Evolutionary conservation across 495 filamentous ascomycete species (phyloP), one percentile per base, ranked within the genome.

Genomic region (Bathelium albidoporum): DNA sequence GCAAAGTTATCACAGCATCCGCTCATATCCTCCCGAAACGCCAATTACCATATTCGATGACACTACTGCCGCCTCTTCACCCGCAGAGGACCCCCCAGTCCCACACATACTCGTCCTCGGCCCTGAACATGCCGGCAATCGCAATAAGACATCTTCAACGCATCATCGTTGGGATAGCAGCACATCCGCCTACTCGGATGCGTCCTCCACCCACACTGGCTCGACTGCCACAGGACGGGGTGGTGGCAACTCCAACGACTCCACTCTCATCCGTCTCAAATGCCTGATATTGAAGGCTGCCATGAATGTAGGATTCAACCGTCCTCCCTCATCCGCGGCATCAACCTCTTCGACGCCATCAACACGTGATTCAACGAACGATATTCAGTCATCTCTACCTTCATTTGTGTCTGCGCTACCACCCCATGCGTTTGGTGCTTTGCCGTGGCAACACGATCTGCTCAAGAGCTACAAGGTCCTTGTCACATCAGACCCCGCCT

Each of bases 41-140:
- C 91, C 91, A 0, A 91, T 90, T 1, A 96, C 91, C 11, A 89
- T 95, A 66, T 95, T 96, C 71, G 91, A 96, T 72, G 91, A 96
- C 70, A 87, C 85, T 0, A 87, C 86, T 69, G 89, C 85, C 0
- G 87, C 87, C 2, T 80, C 89, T 16, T 92, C 89, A 9, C 89
- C 90, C 0, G 87, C 91, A 61, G 84, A 89, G 60, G 87, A 82
- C 16, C 84, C 83, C 1, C 80, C 80, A 59, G 79, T 89, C 32
- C 91, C 90, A 9, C 93, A 95, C 68, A 94, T 96, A 45, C 73
- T 95, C 32, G 86, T 96, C 1, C 82, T 95, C 2, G 90, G 91
- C 1, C 87, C 91, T 31, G 80, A 80, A 62, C 59, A 63, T 4
- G 29, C 44, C 10, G 65, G 68, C 73, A 65, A 66, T 64, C 60